Evolutionary conservation across 176 grass and related monocot genomes (phyloP).

Genomic region (Bothriochloa decipiens): DNA sequence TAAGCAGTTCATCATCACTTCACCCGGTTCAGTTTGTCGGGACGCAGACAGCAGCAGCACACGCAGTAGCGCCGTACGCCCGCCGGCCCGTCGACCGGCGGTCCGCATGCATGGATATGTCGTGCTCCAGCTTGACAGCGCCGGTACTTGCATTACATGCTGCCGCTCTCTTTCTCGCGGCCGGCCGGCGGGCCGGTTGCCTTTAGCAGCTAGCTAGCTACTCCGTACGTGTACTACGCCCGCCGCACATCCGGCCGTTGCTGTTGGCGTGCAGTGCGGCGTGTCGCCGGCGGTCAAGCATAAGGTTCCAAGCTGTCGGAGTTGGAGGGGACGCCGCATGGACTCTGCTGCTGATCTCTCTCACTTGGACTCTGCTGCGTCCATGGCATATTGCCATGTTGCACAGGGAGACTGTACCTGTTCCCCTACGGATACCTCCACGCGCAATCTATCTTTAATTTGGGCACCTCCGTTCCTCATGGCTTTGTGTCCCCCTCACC

Average conservation of each 20-base stretch:
- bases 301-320: slow-evolving; percentile 37
- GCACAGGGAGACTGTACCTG: background rate
- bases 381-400: slow-evolving; percentile 37
- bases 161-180: background rate
- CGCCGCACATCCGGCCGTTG: background rate
- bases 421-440: too few species aligned
- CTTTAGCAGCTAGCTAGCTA: background rate
- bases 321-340: background rate
- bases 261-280: background rate
- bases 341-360: slow-evolving; percentile 10
- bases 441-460: too few species aligned
- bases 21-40: background rate
- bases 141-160: background rate
- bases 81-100: too few species aligned
- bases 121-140: background rate
- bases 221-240: background rate
- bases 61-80: too few species aligned
- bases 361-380: slow-evolving; percentile 39
- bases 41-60: background rate
- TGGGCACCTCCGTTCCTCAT: background rate
- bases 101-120: background rate
- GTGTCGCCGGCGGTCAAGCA: background rate
- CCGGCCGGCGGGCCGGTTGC: background rate
- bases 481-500: background rate
- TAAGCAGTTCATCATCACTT: background rate